Conservation (phyloP, 1,284 basidiomycete species). For the Moniliophthora roreri region DNA sequence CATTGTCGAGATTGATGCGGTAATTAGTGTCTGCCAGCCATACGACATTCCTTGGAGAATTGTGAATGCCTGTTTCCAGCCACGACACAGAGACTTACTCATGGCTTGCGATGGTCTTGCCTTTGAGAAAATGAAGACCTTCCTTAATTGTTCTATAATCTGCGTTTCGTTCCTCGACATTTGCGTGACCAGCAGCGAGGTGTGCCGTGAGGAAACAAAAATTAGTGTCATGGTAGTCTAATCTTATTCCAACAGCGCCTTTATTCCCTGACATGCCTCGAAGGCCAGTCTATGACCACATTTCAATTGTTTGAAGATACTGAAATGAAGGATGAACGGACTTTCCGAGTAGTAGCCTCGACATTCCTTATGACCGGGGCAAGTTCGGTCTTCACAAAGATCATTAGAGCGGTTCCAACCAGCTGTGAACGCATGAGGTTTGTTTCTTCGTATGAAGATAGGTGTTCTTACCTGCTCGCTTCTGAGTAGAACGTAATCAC, state of each 20-base stretch:
- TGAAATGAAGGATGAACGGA: conserved; percentile 27
- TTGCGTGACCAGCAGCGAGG: conserved; percentile 90
- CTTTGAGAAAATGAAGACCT: conserved; percentile 85
- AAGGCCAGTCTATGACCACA: conserved; percentile 75
- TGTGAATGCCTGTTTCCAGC: conserved; percentile 5
- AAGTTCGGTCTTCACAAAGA: conserved; percentile 80
- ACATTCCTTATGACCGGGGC: conserved; percentile 84
- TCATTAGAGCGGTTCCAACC: conserved; percentile 91
- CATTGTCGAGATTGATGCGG: conserved; percentile 86
- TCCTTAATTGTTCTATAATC: conserved; percentile 89
- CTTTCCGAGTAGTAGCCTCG: conserved; percentile 91
- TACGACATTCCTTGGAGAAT: conserved; percentile 69
- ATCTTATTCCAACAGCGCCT: conserved; percentile 89
- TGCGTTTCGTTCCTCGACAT: conserved; percentile 87
- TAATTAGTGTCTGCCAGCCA: conserved; percentile 98
- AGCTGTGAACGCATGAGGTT: conserved; percentile 48
- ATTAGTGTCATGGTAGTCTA: conserved; percentile 88
- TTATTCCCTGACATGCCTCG: conserved; percentile 98
- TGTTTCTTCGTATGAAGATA: not conserved
- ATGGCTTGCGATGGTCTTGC: conserved; percentile 86
- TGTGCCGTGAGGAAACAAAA: conserved; percentile 97
- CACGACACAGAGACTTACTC: conserved; percentile 57
- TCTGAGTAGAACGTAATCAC: conserved; percentile 83
- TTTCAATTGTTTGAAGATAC: too few species aligned
- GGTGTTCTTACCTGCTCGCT: conserved; percentile 76